Evolutionary conservation across 495 filamentous ascomycete genomes (phyloP).

Genomic region (Aspergillus homomorphus): DNA sequence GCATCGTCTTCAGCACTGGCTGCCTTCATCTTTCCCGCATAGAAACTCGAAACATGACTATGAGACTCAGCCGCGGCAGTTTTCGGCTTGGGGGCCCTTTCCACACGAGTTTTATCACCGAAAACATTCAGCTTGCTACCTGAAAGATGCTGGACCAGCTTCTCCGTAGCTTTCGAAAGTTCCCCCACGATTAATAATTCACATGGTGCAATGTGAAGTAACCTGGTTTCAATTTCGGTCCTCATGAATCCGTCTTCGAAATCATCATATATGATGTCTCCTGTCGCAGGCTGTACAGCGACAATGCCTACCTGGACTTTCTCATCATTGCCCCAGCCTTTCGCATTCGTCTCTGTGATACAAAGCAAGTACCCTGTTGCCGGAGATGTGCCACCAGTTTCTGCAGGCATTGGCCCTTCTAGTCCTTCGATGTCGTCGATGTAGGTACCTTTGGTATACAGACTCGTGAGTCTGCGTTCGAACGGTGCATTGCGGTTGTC

Average conservation of each 20-base stretch:
- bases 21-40: slow-evolving; percentile 79
- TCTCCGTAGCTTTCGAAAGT: slow-evolving; percentile 88
- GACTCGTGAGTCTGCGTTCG: slow-evolving; percentile 85
- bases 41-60: slow-evolving; percentile 91
- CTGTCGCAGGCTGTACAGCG: slow-evolving; percentile 92
- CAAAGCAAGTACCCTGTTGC: slow-evolving; percentile 90
- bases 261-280: slow-evolving; percentile 92
- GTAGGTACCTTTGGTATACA: slow-evolving; percentile 98
- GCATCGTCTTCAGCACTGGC: slow-evolving; percentile 45
- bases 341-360: slow-evolving; percentile 82
- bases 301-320: slow-evolving; percentile 90
- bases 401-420: slow-evolving; percentile 46
- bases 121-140: slow-evolving; percentile 90
- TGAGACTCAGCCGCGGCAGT: slow-evolving; percentile 80
- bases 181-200: slow-evolving; percentile 96
- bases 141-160: slow-evolving; percentile 85
- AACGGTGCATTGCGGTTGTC: slow-evolving; percentile 95
- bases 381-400: slow-evolving; percentile 55
- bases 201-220: slow-evolving; percentile 93
- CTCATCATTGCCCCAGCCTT: slow-evolving; percentile 87
- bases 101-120: slow-evolving; percentile 82
- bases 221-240: slow-evolving; percentile 88
- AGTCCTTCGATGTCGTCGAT: slow-evolving; percentile 90
- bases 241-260: slow-evolving; percentile 99
- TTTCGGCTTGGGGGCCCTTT: slow-evolving; percentile 69